These are phyloP conservation scores for Solanum pennellii DNA, from an alignment of 257 asterid genomes.

Conservation along the genomic window DNA sequence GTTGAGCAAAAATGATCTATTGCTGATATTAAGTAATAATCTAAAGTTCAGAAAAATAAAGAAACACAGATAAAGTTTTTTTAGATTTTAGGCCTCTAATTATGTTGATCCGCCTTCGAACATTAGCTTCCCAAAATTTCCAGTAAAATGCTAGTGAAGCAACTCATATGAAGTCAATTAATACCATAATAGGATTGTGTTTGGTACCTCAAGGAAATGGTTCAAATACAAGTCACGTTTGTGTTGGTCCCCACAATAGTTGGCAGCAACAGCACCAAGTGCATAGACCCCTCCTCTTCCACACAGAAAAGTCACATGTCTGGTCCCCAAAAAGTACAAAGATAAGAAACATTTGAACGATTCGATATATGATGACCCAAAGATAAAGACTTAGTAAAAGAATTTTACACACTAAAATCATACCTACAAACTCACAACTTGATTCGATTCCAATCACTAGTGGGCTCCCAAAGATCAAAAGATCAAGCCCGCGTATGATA, in stretches of 20 bases:
- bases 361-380: not conserved
- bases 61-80: not conserved
- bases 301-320: constrained; percentile 58
- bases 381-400: not conserved
- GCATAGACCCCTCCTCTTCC: constrained; percentile 66
- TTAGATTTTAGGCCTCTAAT: not conserved
- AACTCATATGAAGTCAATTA: not conserved
- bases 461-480: not conserved
- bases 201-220: constrained; percentile 43
- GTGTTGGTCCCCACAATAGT: constrained; percentile 33
- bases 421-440: not conserved
- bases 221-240: constrained; percentile 33
- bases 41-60: not conserved
- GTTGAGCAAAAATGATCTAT: not conserved
- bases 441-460: not conserved
- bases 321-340: constrained; percentile 6
- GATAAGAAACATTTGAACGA: not conserved
- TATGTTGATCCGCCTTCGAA: not conserved
- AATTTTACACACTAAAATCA: not conserved
- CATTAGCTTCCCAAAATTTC: not conserved
- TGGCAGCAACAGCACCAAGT: constrained; percentile 52
- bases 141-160: not conserved
- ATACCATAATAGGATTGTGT: not conserved
- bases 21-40: not conserved
- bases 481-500: not conserved